Evolutionary conservation across 2,329 filamentous ascomycete genomes (phyloP).

Genomic region (Pseudogymnoascus sp.): DNA sequence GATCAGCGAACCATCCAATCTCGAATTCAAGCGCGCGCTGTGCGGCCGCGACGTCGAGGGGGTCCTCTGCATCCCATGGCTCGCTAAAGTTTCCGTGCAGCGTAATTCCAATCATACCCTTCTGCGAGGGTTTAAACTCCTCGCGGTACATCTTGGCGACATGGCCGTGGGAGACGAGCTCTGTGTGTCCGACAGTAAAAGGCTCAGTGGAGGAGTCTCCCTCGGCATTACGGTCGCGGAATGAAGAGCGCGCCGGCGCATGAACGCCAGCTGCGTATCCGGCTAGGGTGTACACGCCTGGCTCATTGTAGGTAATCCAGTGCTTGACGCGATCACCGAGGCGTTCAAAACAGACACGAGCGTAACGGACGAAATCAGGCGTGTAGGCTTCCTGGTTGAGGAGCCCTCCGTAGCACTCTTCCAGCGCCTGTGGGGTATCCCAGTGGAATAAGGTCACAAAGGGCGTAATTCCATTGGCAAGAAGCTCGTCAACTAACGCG

Average conservation of each 20-base stretch:
- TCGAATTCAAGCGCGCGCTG: constrained; percentile 79
- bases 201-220: constrained; percentile 71
- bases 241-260: constrained; percentile 71
- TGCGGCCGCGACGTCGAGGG: constrained; percentile 66
- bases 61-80: constrained; percentile 72
- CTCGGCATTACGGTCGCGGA: constrained; percentile 59
- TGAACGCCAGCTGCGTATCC: constrained; percentile 72
- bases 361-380: constrained; percentile 31
- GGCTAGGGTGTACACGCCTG: constrained; percentile 74
- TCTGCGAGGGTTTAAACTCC: constrained; percentile 65
- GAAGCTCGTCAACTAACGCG: not conserved
- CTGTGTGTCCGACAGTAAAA: constrained; percentile 74
- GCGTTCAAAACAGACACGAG: constrained; percentile 29
- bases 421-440: constrained; percentile 26
- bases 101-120: constrained; percentile 78
- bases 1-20: constrained; percentile 83
- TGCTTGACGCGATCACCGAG: constrained; percentile 47
- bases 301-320: constrained; percentile 90
- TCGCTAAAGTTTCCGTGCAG: constrained; percentile 76
- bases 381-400: constrained; percentile 28
- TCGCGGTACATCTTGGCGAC: constrained; percentile 77
- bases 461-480: not conserved
- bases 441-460: not conserved
- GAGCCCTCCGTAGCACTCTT: constrained; percentile 32
- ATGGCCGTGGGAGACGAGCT: constrained; percentile 70